Conservation (phyloP, 768 basidiomycete species). For the Tulasnella sp. region DNA sequence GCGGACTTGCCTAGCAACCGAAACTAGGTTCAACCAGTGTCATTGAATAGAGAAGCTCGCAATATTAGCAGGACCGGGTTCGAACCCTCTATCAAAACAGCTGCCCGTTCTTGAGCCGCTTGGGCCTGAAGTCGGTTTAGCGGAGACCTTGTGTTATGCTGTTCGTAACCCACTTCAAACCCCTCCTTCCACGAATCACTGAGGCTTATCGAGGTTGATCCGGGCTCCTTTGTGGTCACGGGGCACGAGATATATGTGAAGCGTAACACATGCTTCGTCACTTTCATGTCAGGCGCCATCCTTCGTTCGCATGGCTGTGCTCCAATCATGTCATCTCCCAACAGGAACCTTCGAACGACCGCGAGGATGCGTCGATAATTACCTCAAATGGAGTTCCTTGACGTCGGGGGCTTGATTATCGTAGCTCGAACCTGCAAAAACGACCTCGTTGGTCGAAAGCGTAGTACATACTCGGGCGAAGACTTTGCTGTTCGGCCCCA, state of each 20-base stretch:
- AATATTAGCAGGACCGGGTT: background rate
- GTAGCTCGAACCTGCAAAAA: background rate
- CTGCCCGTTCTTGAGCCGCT: background rate
- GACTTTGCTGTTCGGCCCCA: background rate
- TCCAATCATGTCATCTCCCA: background rate
- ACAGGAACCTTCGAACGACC: background rate
- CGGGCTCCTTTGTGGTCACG: background rate
- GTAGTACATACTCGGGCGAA: background rate
- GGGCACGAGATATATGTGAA: slow-evolving; percentile 14
- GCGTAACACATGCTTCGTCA: background rate
- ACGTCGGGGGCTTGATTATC: slow-evolving; percentile 3
- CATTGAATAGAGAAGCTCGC: background rate
- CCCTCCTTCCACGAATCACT: background rate
- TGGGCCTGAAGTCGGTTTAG: background rate
- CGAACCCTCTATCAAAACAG: background rate
- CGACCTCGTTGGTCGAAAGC: background rate
- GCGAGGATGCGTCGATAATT: background rate
- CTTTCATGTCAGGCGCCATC: slow-evolving; percentile 21
- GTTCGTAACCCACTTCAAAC: background rate
- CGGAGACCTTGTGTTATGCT: slow-evolving; percentile 3
- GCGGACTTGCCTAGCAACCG: background rate
- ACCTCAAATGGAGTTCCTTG: background rate
- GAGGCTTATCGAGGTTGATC: slow-evolving; percentile 20
- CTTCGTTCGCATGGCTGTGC: slow-evolving; percentile 13
- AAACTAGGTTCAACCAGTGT: slow-evolving; percentile 1